Evolutionary conservation across 352 stramenopile genomes (phyloP), one percentile per base, ranked within the genome.

Genomic region (Phytophthora syringae): DNA sequence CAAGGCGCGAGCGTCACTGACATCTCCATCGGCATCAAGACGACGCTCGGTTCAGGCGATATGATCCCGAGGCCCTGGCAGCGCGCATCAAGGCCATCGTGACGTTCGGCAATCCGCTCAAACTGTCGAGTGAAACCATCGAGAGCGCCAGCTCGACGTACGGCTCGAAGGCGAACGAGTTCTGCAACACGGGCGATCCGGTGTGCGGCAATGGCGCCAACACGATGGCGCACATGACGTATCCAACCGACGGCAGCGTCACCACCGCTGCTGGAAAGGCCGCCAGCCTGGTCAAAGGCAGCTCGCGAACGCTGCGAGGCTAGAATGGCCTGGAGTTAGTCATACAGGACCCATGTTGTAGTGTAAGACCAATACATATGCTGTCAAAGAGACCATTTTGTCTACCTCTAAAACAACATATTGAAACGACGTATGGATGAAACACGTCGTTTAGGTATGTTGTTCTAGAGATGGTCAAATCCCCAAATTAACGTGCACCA

Each of bases 101-200:
- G n/a, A n/a, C n/a, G n/a, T n/a, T n/a, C n/a, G n/a, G n/a, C n/a
- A n/a, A n/a, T n/a, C n/a, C n/a, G n/a, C n/a, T n/a, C n/a, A n/a
- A n/a, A n/a, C n/a, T n/a, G 20, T 49, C 43, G 43, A 60, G 70
- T 4, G 12, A 71, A 24, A 72, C 70, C 1, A 74, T 78, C 22
- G 16, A 64, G 30, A 72, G 51, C 20, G 11, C 63, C 28, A 70
- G 62, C 42, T 34, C 53, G 28, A 55, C 51, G 13, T 70, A 70
- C 21, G 54, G 49, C 0, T 21, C 62, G 18, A 70, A 70, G 62
- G 45, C 62, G 24, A 16, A 21, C 54, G 62, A n/a, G n/a, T n/a
- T n/a, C n/a, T n/a, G n/a, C n/a, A n/a, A n/a, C n/a, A n/a, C n/a
- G n/a, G n/a, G n/a, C 32, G 62, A 70, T 27, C 62, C 62, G n/a